phyloP scores from a whole-genome alignment of 2,329 filamentous ascomycete species.

The Fusarium coffeatum region DNA sequence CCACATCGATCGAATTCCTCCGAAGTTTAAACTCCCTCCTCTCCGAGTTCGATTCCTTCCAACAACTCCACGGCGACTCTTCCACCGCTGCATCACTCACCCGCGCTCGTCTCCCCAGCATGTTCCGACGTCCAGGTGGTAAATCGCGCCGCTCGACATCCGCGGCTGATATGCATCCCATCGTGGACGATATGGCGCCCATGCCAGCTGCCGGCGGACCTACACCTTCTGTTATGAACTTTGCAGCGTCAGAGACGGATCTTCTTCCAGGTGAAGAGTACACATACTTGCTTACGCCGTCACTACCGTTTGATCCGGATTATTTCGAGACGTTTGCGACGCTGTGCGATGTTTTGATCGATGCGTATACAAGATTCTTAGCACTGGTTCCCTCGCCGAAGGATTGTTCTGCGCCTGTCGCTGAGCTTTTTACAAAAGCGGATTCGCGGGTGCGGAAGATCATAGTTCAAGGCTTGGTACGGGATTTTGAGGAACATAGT shows the following conservation, averaged over 20 bases:
- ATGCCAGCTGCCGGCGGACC: conserved; percentile 43
- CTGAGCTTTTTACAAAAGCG: conserved; percentile 89
- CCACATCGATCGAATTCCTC: conserved; percentile 85
- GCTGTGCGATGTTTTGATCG: conserved; percentile 93
- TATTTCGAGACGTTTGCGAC: conserved; percentile 98
- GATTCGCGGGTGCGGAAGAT: conserved; percentile 89
- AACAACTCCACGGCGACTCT: conserved; percentile 84
- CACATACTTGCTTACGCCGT: conserved; percentile 87
- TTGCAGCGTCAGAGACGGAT: conserved; percentile 71
- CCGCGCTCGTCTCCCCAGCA: conserved; percentile 82
- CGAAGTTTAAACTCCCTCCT: conserved; percentile 87
- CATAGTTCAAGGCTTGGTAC: conserved; percentile 84
- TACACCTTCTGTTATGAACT: conserved; percentile 63
- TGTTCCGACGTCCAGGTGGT: conserved; percentile 77
- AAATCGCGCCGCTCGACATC: conserved; percentile 68
- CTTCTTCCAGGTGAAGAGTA: conserved; percentile 88
- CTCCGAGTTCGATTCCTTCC: conserved; percentile 92
- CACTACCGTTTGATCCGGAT: conserved; percentile 93
- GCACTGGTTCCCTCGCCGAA: conserved; percentile 79
- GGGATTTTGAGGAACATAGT: conserved; percentile 93
- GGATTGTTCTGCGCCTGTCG: conserved; percentile 75
- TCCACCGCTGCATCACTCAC: conserved; percentile 77
- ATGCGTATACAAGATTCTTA: conserved; percentile 86
- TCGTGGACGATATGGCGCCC: conserved; percentile 49
- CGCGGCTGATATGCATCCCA: conserved; percentile 55